A percentile compares a stretch with the other conserved stretches of the same genome.
phyloP scores from a whole-genome alignment of 169 alveolate species.

The Perkinsus olseni region DNA sequence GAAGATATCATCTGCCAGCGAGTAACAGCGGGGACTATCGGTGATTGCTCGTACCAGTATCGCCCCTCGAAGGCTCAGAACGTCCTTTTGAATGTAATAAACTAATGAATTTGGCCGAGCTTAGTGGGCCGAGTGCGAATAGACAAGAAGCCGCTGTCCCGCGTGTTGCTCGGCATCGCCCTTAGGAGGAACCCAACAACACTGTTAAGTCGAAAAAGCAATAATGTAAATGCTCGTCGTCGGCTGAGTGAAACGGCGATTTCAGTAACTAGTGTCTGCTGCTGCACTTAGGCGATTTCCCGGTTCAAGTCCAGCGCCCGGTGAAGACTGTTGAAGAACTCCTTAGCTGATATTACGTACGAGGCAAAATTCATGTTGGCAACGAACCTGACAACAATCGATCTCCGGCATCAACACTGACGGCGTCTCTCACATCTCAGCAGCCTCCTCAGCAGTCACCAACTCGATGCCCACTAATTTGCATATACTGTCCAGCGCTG shows the following conservation, averaged over 20 bases:
- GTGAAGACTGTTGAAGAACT: background rate
- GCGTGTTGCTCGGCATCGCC: too few relatives aligned
- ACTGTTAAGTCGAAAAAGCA: background rate
- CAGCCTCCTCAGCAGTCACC: background rate
- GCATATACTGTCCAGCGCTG: background rate
- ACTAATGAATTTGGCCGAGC: too few relatives aligned
- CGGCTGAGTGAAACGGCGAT: too few relatives aligned
- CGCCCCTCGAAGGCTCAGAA: too few relatives aligned
- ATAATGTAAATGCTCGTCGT: too few relatives aligned
- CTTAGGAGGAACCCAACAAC: background rate
- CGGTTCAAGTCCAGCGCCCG: background rate
- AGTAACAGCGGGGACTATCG: too few relatives aligned
- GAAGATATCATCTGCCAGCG: too few relatives aligned
- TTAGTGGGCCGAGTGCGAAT: too few relatives aligned
- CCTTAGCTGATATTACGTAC: background rate
- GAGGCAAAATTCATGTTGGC: background rate
- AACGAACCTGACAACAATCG: background rate
- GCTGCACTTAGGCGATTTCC: background rate
- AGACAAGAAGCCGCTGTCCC: too few relatives aligned
- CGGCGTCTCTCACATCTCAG: background rate
- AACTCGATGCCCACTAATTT: background rate
- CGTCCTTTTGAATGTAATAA: too few relatives aligned
- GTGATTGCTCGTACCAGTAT: too few relatives aligned
- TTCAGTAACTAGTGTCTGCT: background rate
- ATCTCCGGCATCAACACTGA: background rate